Conservation (phyloP, 805 yeast species). For the Candida incommunis region DNA sequence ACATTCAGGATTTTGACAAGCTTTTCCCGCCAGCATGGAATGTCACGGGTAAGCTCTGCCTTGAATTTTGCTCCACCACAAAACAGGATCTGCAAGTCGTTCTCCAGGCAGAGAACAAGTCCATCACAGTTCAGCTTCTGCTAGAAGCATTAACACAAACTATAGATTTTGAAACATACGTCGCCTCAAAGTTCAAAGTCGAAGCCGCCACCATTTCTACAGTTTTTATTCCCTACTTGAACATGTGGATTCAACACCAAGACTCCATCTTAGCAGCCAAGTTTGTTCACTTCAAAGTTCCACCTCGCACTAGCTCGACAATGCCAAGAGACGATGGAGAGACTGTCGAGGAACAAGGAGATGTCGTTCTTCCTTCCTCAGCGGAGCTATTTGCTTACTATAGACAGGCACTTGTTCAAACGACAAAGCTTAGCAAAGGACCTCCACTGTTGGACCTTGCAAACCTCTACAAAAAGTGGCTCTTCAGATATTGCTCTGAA, state of each 20-base stretch:
- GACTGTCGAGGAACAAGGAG: slow-evolving; percentile 25
- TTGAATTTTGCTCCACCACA: slow-evolving; percentile 54
- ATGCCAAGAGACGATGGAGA: slow-evolving; percentile 32
- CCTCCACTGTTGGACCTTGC: slow-evolving; percentile 33
- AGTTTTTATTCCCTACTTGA: slow-evolving; percentile 74
- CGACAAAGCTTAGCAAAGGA: slow-evolving; percentile 41
- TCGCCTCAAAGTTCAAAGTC: slow-evolving; percentile 25
- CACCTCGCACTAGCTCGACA: slow-evolving; percentile 27
- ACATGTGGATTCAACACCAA: slow-evolving; percentile 79
- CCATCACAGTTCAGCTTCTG: slow-evolving; percentile 47
- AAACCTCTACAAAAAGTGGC: slow-evolving; percentile 48
- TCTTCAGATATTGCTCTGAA: slow-evolving; percentile 41
- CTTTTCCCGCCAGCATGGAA: slow-evolving; percentile 65
- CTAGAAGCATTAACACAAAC: slow-evolving; percentile 61
- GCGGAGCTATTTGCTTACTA: slow-evolving; percentile 75
- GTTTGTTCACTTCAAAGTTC: slow-evolving; percentile 42
- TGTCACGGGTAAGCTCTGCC: slow-evolving; percentile 46
- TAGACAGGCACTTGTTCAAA: slow-evolving; percentile 57
- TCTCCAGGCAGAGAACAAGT: slow-evolving; percentile 26
- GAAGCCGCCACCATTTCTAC: slow-evolving; percentile 35
- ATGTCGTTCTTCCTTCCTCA: slow-evolving; percentile 64
- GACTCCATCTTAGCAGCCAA: slow-evolving; percentile 48
- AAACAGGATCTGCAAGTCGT: slow-evolving; percentile 48
- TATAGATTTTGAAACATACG: slow-evolving; percentile 65
- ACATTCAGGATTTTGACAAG: slow-evolving; percentile 35